phyloP scores from a whole-genome alignment of 2,329 filamentous ascomycete species.

The Alternaria gansuensis region DNA sequence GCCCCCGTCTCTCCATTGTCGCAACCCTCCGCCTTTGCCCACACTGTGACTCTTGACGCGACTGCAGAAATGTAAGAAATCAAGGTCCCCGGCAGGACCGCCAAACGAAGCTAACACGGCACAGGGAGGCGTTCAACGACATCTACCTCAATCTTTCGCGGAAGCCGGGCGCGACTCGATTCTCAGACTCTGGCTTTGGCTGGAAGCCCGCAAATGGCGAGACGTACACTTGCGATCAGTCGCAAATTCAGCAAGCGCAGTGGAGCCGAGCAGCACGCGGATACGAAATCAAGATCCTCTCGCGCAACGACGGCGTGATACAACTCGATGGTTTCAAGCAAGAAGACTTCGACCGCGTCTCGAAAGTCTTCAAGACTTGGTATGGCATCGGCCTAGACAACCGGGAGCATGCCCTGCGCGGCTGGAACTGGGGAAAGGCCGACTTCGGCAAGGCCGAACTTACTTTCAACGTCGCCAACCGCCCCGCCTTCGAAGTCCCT shows the following conservation, averaged over 20 bases:
- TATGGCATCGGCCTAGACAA: slow-evolving; percentile 93
- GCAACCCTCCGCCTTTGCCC: background rate
- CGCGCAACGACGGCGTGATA: slow-evolving; percentile 82
- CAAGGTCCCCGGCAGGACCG: background rate
- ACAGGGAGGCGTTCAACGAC: slow-evolving; percentile 91
- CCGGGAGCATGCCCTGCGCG: slow-evolving; percentile 91
- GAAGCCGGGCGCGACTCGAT: slow-evolving; percentile 89
- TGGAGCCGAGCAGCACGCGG: slow-evolving; percentile 95
- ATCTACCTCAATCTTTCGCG: slow-evolving; percentile 97
- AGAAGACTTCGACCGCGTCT: slow-evolving; percentile 90
- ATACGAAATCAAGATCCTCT: slow-evolving; percentile 90
- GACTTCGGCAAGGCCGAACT: slow-evolving; percentile 96
- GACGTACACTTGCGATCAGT: slow-evolving; percentile 90
- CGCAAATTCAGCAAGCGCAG: slow-evolving; percentile 84
- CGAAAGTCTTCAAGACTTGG: slow-evolving; percentile 97
- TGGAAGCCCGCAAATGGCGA: slow-evolving; percentile 93
- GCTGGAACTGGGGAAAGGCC: slow-evolving; percentile 99
- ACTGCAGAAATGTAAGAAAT: slow-evolving; percentile 15
- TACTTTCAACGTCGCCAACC: slow-evolving; percentile 95
- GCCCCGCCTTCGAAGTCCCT: slow-evolving; percentile 94
- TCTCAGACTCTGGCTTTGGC: slow-evolving; percentile 91
- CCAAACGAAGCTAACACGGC: slow-evolving; percentile 5
- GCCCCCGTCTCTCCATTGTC: background rate
- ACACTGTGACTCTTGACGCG: background rate
- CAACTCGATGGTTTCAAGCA: slow-evolving; percentile 95